Evolutionary conservation across 768 basidiomycete genomes (phyloP).

Genomic region (Suillus hirtellus): DNA sequence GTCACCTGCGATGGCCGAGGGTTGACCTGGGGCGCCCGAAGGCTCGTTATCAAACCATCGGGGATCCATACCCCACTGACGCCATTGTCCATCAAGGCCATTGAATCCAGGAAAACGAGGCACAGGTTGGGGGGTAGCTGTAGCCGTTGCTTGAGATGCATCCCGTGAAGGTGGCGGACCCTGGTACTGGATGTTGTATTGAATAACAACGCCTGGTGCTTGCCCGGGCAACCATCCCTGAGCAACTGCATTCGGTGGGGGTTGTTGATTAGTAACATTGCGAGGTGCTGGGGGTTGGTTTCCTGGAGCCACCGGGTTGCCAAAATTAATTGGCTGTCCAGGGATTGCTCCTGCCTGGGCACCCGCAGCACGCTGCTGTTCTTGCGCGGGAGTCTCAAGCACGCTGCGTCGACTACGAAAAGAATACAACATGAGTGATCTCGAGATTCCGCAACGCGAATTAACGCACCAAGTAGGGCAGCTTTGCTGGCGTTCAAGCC

Average conservation of each 20-base stretch:
- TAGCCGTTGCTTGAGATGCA: slow-evolving; percentile 20
- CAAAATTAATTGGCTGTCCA: slow-evolving; percentile 33
- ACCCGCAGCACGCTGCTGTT: slow-evolving; percentile 31
- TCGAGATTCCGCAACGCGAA: slow-evolving; percentile 7
- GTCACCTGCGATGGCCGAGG: slow-evolving; percentile 2
- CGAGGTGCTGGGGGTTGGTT: slow-evolving; percentile 35
- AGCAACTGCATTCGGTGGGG: slow-evolving; percentile 35
- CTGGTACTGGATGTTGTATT: slow-evolving; percentile 66
- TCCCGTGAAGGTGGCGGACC: slow-evolving; percentile 23
- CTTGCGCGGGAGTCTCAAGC: slow-evolving; percentile 48
- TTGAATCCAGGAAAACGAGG: slow-evolving; percentile 64
- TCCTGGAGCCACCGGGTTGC: slow-evolving; percentile 26
- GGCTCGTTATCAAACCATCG: slow-evolving; percentile 24
- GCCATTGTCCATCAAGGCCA: slow-evolving; percentile 67
- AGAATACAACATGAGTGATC: slow-evolving; percentile 13
- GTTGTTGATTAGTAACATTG: slow-evolving; percentile 46
- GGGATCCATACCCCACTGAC: slow-evolving; percentile 54
- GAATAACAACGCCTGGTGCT: slow-evolving; percentile 53
- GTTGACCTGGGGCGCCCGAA: slow-evolving; percentile 6
- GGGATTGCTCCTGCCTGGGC: slow-evolving; percentile 30
- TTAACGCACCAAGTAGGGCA: slow-evolving; percentile 91
- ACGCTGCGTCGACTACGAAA: slow-evolving; percentile 70
- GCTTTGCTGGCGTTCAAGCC: slow-evolving; percentile 98
- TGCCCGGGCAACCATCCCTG: slow-evolving; percentile 38
- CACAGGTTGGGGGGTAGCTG: slow-evolving; percentile 40